A percentile compares a stretch with the other conserved stretches of the same genome.
phyloP scores from a whole-genome alignment of 345 rosid genomes.

The Euphorbia pulcherrima region DNA sequence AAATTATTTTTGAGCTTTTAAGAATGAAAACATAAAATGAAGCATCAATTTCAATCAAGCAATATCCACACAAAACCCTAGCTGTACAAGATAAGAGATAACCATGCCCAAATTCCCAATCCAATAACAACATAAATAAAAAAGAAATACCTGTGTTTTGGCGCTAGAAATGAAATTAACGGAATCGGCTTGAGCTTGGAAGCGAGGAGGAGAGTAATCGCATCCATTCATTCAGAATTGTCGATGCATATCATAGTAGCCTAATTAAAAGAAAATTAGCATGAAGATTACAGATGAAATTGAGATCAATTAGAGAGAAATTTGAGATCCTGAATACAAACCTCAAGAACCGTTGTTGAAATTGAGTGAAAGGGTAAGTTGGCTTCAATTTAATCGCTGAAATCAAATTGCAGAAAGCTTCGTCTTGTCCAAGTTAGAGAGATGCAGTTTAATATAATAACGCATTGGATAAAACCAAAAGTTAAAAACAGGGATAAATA shows the following conservation, averaged over 20 bases:
- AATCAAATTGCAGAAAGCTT: not conserved
- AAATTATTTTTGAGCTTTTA: not conserved
- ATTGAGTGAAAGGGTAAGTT: not conserved
- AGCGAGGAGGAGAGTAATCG: constrained; percentile 54
- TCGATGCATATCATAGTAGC: constrained; percentile 77
- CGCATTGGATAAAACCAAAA: too few relatives aligned
- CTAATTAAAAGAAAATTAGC: constrained; percentile 17
- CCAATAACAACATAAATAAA: too few relatives aligned
- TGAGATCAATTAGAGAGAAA: not conserved
- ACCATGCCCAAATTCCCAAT: not conserved
- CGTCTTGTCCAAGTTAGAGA: not conserved
- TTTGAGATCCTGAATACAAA: constrained; percentile 8
- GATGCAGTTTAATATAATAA: too few relatives aligned
- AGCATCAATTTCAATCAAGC: not conserved
- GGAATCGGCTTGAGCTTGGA: constrained; percentile 65
- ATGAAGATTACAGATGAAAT: not conserved
- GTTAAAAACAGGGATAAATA: too few relatives aligned
- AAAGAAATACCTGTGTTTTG: constrained; percentile 53
- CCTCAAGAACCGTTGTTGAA: constrained; percentile 74
- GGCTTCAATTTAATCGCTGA: not conserved
- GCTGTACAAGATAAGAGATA: not conserved
- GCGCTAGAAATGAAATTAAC: constrained; percentile 66
- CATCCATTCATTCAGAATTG: constrained; percentile 76
- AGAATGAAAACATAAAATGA: not conserved
- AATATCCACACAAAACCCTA: constrained; percentile 3